phyloP scores from a whole-genome alignment of 441 rosid genomes.

The Geranium incanum region DNA sequence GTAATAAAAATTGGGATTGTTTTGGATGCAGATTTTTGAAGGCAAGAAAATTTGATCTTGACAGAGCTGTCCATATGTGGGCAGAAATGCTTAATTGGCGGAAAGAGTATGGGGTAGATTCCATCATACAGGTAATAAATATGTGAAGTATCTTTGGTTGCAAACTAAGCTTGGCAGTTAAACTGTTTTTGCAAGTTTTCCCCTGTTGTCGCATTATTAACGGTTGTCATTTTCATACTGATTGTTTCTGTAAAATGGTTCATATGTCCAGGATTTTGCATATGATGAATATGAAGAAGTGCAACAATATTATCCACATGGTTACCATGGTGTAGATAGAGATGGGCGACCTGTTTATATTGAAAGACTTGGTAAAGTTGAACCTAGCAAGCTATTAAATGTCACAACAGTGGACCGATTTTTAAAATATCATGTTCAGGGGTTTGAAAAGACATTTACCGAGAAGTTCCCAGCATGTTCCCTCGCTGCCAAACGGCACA shows the following conservation, averaged over 20 bases:
- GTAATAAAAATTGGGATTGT: background rate
- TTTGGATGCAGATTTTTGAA: conserved; percentile 60
- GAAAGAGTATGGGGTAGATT: conserved; percentile 80
- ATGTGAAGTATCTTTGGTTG: background rate
- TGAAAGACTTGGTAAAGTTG: conserved; percentile 91
- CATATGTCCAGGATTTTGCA: conserved; percentile 53
- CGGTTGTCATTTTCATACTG: conserved; percentile 7
- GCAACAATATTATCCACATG: conserved; percentile 79
- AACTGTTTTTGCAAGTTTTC: background rate
- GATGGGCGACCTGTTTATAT: conserved; percentile 96
- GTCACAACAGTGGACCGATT: conserved; percentile 84
- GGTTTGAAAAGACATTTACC: conserved; percentile 77
- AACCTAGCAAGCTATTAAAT: conserved; percentile 81
- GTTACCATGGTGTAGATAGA: conserved; percentile 92
- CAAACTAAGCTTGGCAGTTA: background rate
- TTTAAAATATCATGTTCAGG: conserved; percentile 80
- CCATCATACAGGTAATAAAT: conserved; percentile 57
- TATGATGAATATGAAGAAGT: conserved; percentile 74
- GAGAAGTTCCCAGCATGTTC: conserved; percentile 92
- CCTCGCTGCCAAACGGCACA: conserved; percentile 86
- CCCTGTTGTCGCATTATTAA: background rate
- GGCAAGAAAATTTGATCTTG: conserved; percentile 92
- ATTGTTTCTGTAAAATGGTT: conserved; percentile 14
- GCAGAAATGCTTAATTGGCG: conserved; percentile 97
- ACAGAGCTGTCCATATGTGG: conserved; percentile 98